Evolutionary conservation across 352 stramenopile genomes (phyloP), one percentile per base, ranked within the genome.

Genomic region (Pythium apleroticum): DNA sequence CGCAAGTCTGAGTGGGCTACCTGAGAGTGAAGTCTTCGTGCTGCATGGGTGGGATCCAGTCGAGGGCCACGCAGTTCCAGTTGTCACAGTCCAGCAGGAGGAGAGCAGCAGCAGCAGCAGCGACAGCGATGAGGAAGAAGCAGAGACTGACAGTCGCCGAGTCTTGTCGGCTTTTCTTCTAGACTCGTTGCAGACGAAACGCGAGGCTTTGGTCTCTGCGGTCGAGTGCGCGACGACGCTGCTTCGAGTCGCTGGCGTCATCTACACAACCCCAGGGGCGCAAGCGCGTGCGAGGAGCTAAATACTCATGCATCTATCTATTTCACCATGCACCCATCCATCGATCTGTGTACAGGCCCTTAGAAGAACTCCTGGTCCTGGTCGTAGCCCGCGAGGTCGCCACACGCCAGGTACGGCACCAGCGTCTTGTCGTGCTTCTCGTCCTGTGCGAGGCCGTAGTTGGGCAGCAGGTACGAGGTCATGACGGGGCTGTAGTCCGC

Each of bases 321-420:
- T 60, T 28, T 48, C 22, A 20, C 53, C 15, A 19, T 45, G 17
- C 17, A 19, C 20, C 10, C n/a, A n/a, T 49, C 17, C 17, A 20
- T 57, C 14, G 12, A 52, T 59, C 41, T 82, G 81, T 71, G 75
- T 77, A 25, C 25, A 17, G 48, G 83, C 27, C 4, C 30, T 57
- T 45, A 71, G 58, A 56, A 71, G 56, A 71, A 90, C 46, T 83
- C 55, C 68, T 89, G 72, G 3, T 69, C 57, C 14, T 79, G 68
- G 52, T 98, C 93, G 57, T 96, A 98, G n/a, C 90, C 92, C n/a
- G 81, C 95, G 50, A 98, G 63, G 59, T 98, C 93, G 43, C 94
- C 94, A 71, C 93, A 98, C 19, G 94, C 86, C 20, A 98, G 74
- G 73, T 97, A 98, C 12, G 91, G 91, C 11, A 98, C 85, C 15